Base-by-base conservation (phyloP, 257 asterid genomes). In the Petunia axillaris region DNA sequence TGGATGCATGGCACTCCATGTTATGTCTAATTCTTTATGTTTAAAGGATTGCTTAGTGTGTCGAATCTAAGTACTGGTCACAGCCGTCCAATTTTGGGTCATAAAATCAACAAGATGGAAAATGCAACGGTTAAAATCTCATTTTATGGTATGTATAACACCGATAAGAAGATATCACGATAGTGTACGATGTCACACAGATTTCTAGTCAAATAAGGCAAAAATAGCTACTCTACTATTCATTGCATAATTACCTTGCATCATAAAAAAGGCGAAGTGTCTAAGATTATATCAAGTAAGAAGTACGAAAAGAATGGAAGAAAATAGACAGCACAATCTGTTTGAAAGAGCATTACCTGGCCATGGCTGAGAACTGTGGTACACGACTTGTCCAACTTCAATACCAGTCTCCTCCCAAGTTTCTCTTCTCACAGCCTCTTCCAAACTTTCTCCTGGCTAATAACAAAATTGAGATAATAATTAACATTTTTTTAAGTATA, bases 311-410 rank as follows among this genome's bases (percentile, higher is more conserved):
- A 36, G 70, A n/a, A 59, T 16, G 15, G 59, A 60, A 35, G 35
- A 13, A 4, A 43, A 25, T 36, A 59, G 15, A 46, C 36, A 35
- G 13, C 2, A 52, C 7, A 73, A 73, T 73, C 54, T 41, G 48
- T 4, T 38, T 64, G 11, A 11, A 65, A 59, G 75, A 81, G 58
- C 14, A 9, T 57, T 90, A 94, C 98, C 98, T 48, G 99, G 99
- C 98, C 97, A 95, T 44, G 98, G 99, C 89, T 93, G 99, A 87
- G 99, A 95, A 88, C 98, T 93, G 86, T 92, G 98, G 81, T 95
- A 93, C 63, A 92, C 88, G 65, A 95, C 99, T 80, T 95, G 94
- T 59, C 94, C 99, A 83, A 95, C 97, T 89, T 95, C 99, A 81
- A 95, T 86, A 79, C 99, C 97, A 54, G 97, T 83, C 88, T 95